These are phyloP conservation scores for Fagopyrum tataricum DNA, from an alignment of 148 eudicot species.

Conservation along the genomic window DNA sequence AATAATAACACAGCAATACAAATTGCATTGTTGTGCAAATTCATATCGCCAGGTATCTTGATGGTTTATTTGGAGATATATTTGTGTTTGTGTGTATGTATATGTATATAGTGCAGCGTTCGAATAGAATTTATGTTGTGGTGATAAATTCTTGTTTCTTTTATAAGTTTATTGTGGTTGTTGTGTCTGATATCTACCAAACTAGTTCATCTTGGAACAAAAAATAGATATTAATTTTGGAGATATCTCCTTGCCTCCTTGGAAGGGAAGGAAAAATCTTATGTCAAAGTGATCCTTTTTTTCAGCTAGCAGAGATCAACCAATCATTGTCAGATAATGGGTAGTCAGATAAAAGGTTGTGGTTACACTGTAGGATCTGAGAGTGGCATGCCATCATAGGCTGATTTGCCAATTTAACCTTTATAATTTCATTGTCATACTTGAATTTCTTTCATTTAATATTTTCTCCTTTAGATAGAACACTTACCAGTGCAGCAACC, in stretches of 20 bases:
- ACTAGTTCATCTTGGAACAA: background rate
- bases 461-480: background rate
- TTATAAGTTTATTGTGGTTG: too few species aligned
- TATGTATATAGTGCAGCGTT: too few species aligned
- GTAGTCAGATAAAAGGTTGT: background rate
- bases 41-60: conserved; percentile 70
- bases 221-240: background rate
- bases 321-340: background rate
- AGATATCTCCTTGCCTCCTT: background rate
- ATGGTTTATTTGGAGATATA: background rate
- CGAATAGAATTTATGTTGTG: background rate
- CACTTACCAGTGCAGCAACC: background rate
- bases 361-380: background rate
- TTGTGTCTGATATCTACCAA: background rate
- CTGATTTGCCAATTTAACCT: background rate
- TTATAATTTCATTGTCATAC: background rate
- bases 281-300: background rate
- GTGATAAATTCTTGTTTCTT: background rate
- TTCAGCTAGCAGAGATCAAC: background rate
- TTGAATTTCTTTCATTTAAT: background rate
- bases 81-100: too few species aligned
- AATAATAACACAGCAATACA: conserved; percentile 91
- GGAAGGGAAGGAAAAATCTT: background rate
- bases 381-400: background rate
- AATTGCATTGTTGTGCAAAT: conserved; percentile 90